Evolutionary conservation across 805 yeast species (phyloP).

Genomic region (Candida sonorensis): DNA sequence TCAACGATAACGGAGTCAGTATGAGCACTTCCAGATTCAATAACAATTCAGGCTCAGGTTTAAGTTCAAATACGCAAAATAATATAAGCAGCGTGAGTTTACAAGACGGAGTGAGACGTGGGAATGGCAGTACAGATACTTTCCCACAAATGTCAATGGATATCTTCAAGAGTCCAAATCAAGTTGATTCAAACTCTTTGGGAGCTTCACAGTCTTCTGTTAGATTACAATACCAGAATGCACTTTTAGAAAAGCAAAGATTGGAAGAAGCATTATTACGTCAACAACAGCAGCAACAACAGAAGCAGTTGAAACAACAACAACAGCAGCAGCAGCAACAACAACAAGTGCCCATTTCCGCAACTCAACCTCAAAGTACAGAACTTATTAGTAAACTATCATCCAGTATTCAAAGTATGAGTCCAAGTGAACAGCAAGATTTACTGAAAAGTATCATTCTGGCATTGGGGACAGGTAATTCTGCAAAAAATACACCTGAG

Average conservation of each 20-base stretch:
- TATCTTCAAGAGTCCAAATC: conserved; percentile 9
- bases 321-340: conserved; percentile 1
- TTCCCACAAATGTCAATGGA: conserved; percentile 18
- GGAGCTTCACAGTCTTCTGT: not conserved
- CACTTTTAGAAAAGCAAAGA: conserved; percentile 1
- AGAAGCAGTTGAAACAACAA: not conserved
- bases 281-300: conserved; percentile 2
- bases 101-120: not conserved
- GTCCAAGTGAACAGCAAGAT: conserved; percentile 18
- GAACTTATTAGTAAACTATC: conserved; percentile 21
- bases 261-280: conserved; percentile 1
- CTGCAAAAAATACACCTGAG: not conserved
- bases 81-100: conserved; percentile 1
- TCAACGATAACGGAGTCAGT: too few relatives aligned
- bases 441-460: conserved; percentile 13
- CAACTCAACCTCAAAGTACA: conserved; percentile 1
- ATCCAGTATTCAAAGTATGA: conserved; percentile 18
- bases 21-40: too few relatives aligned
- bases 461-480: conserved; percentile 2
- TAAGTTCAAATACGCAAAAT: not conserved
- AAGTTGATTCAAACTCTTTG: not conserved
- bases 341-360: too few relatives aligned
- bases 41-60: too few relatives aligned
- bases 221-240: conserved; percentile 1
- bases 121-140: conserved; percentile 4